Conservation (phyloP, 106 monocot genomes). For the Xerophyta viscosa region DNA sequence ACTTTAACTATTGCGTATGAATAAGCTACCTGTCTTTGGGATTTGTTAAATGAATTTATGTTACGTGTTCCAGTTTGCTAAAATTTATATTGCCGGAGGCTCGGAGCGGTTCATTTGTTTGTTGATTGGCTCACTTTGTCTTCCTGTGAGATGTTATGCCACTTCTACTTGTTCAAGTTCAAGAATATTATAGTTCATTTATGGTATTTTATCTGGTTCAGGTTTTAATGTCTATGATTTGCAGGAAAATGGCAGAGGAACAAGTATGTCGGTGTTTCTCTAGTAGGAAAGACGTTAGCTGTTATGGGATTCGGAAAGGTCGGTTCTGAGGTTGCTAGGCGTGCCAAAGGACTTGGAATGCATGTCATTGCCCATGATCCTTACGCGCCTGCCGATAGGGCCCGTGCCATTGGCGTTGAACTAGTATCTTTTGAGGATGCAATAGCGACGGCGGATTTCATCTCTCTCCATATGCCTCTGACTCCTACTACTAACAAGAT, state of each 20-base stretch:
- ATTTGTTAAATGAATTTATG: too few species aligned
- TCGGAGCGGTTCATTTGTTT: too few species aligned
- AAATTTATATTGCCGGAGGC: too few species aligned
- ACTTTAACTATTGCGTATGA: too few species aligned
- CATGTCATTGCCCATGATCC: constrained; percentile 80
- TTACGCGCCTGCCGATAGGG: constrained; percentile 73
- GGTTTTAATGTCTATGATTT: neutral
- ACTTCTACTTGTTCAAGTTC: too few species aligned
- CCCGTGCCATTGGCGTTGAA: constrained; percentile 78
- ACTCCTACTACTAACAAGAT: constrained; percentile 69
- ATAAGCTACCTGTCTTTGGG: too few species aligned
- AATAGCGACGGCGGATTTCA: constrained; percentile 64
- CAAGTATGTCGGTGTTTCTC: constrained; percentile 82
- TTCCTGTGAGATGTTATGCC: neutral
- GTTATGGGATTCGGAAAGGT: constrained; percentile 93
- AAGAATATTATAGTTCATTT: neutral
- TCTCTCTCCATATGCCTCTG: constrained; percentile 90
- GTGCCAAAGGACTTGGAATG: constrained; percentile 90
- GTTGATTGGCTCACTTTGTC: too few species aligned
- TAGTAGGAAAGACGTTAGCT: constrained; percentile 77
- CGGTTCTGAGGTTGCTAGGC: constrained; percentile 78
- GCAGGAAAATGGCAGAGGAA: constrained; percentile 84
- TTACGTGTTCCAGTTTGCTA: too few species aligned
- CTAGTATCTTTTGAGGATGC: constrained; percentile 86
- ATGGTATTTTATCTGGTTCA: neutral